A percentile compares a stretch with the other conserved stretches of the same genome.
Evolutionary conservation across 169 alveolate genomes (phyloP).

Genomic region (Plasmodium yoelii): DNA sequence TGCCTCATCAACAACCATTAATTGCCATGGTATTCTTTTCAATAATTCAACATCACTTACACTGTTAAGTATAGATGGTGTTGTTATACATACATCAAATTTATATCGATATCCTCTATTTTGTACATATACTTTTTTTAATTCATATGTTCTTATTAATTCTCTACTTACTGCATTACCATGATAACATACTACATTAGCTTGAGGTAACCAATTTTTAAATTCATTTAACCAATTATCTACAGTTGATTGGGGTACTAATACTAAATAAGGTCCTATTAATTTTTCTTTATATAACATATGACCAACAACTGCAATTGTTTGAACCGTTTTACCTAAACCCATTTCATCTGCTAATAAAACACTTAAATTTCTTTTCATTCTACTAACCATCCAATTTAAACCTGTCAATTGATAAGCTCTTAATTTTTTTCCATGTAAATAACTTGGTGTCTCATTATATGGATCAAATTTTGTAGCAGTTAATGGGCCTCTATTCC

Average conservation of each 20-base stretch:
- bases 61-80: conserved; percentile 91
- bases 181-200: conserved; percentile 93
- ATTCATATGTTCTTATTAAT: conserved; percentile 88
- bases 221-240: conserved; percentile 97
- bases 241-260: conserved; percentile 97
- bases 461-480: conserved; percentile 92
- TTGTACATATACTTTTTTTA: conserved; percentile 82
- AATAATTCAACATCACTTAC: conserved; percentile 91
- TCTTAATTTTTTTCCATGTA: conserved; percentile 87
- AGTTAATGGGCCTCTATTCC: conserved; percentile 87
- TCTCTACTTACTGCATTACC: conserved; percentile 94
- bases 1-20: conserved; percentile 95
- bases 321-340: conserved; percentile 95
- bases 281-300: conserved; percentile 88
- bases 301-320: conserved; percentile 94
- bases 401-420: conserved; percentile 96
- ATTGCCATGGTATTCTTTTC: conserved; percentile 90
- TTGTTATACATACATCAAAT: conserved; percentile 91
- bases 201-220: conserved; percentile 94
- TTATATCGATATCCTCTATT: conserved; percentile 86
- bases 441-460: conserved; percentile 89
- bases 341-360: conserved; percentile 98
- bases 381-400: conserved; percentile 96
- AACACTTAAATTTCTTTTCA: conserved; percentile 95
- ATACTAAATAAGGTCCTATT: conserved; percentile 93